Conservation (phyloP, 2,329 filamentous ascomycete species). For the Ophiognomonia clavigignenti-juglandacearum region DNA sequence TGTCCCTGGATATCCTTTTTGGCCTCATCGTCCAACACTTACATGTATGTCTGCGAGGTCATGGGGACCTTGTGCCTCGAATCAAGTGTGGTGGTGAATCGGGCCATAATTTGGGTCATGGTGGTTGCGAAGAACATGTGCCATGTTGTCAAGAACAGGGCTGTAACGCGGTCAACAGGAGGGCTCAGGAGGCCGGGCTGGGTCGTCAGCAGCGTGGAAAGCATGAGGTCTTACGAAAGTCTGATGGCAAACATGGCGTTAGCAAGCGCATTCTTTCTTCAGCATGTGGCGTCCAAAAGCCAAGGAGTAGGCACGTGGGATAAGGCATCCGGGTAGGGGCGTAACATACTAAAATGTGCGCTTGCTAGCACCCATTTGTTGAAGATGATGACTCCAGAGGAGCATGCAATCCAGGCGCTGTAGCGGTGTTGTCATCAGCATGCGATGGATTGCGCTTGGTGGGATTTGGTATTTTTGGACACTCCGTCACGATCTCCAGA, state of each 20-base stretch:
- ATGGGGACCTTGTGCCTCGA: conserved; percentile 90
- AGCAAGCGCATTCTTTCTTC: neutral
- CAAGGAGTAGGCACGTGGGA: neutral
- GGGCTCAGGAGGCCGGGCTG: neutral
- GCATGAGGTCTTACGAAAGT: conserved; percentile 14
- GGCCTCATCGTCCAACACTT: conserved; percentile 1
- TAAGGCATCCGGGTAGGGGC: conserved; percentile 3
- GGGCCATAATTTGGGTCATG: conserved; percentile 84
- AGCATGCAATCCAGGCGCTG: conserved; percentile 84
- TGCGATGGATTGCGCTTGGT: neutral
- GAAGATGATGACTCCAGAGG: conserved; percentile 87
- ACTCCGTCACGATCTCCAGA: too few species aligned
- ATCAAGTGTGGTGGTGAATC: conserved; percentile 79
- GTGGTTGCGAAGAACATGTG: conserved; percentile 84
- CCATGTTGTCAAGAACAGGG: conserved; percentile 83
- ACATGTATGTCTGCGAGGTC: conserved; percentile 48
- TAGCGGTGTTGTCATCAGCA: conserved; percentile 8
- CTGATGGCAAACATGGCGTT: conserved; percentile 20
- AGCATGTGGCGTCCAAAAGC: neutral
- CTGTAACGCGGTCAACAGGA: conserved; percentile 41
- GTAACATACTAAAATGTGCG: conserved; percentile 52
- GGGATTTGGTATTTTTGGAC: too few species aligned
- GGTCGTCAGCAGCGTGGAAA: neutral
- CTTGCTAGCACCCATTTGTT: conserved; percentile 93
- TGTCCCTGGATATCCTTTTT: neutral